These are phyloP conservation scores for Penicillium atrosanguineum DNA, from an alignment of 495 filamentous ascomycete genomes.

Conservation along the genomic window DNA sequence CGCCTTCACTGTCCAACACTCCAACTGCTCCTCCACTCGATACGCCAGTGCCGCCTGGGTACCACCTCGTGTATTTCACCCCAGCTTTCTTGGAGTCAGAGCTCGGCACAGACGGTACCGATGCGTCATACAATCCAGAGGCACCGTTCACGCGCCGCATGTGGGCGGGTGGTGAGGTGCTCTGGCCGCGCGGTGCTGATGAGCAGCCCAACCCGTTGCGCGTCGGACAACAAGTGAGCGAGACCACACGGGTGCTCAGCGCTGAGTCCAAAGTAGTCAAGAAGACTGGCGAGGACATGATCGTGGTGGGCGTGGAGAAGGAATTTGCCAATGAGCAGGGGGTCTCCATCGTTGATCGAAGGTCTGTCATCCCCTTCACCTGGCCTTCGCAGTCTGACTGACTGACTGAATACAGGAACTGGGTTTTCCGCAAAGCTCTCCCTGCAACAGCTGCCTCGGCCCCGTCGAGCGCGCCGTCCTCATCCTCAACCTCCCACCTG, in stretches of 20 bases:
- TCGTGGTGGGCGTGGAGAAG: conserved; percentile 65
- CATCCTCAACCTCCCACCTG: conserved; percentile 17
- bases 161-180: conserved; percentile 72
- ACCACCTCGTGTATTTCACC: conserved; percentile 75
- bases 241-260: conserved; percentile 53
- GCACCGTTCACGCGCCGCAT: conserved; percentile 64
- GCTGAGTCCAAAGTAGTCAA: conserved; percentile 49
- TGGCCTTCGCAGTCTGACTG: not conserved
- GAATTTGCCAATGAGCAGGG: conserved; percentile 51
- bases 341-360: conserved; percentile 51
- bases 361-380: conserved; percentile 29
- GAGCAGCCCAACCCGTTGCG: conserved; percentile 41
- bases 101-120: conserved; percentile 69
- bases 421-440: conserved; percentile 57
- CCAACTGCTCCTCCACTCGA: conserved; percentile 22
- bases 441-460: conserved; percentile 22
- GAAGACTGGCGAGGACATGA: conserved; percentile 59
- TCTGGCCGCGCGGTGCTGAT: conserved; percentile 41
- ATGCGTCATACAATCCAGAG: conserved; percentile 65
- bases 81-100: conserved; percentile 50
- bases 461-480: not conserved
- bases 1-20: conserved; percentile 31
- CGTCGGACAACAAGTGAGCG: conserved; percentile 53
- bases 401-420: conserved; percentile 40
- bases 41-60: conserved; percentile 58